Base-by-base conservation (phyloP, 257 asterid species). In the Cruciata laevipes region DNA sequence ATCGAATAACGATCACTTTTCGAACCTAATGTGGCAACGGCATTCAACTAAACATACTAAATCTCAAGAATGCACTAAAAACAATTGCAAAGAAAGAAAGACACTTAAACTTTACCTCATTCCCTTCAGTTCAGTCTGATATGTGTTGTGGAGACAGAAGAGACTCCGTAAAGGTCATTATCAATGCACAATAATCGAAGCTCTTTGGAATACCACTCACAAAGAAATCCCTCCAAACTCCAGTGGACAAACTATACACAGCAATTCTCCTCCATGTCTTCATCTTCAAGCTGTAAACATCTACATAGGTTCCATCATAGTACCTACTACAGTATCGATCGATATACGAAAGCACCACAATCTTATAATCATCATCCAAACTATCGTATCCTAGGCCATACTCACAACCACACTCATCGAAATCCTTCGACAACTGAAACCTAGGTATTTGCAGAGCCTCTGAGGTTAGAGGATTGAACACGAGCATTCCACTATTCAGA, bases 351-450 rank as follows among this genome's bases (percentile, higher is more conserved):
- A 84, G 82, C 13, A 57, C 33, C 4, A 84, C 84, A 25, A 84
- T 27, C 65, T 82, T 82, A 65, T 78, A 82, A 68, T 82, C 87
- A 73, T 80, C 81, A 68, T 14, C 67, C 10, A 30, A 33, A 7
- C 68, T 21, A 72, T 80, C 81, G n/a, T 80, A 76, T 6, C 87
- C 90, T 16, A 84, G 71, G 25, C 86, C 87, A 13, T 76, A 57
- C 77, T 73, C 62, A 20, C 8, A 0, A 9, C 8, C 0, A 37
- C 40, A 37, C 40, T 37, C 2, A 11, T 37, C 40, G 12, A 6
- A 7, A 6, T 37, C 40, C 40, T 7, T 11, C 8, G 40, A 37
- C 7, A 7, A 35, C 4, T 35, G 10, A 35, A 35, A 37, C 40
- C 40, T 37, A 0, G 73, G 65, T 30, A 84, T 11, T 53, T 52